Base-by-base conservation (phyloP, 208 protist species). In the Trypanosoma rangeli region DNA sequence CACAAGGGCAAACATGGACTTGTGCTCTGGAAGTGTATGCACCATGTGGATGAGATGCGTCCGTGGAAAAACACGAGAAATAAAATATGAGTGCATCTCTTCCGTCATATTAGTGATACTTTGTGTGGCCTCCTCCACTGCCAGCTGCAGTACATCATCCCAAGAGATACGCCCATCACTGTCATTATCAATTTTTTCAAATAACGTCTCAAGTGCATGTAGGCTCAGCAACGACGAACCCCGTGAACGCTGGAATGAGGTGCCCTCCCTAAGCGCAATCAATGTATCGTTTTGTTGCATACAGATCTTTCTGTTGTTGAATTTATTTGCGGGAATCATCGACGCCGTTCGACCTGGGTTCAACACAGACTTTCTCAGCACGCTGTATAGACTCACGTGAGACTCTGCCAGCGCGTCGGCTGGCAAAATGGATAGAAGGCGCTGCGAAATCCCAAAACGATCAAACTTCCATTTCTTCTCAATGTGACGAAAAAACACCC, bases 121-220 rank as follows among this genome's bases (percentile, higher is more conserved):
- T 39, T 68, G 64, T 20, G 57, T 66, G 0, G 84, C 78, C 50
- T 87, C 82, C 20, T 81, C 74, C 5, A 92, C 76, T 3, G 83
- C 64, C 65, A 85, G 79, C 57, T 82, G 72, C 33, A 89, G 48
- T 5, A 92, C 5, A 52, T 89, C 73, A 48, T 84, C 80, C 86
- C 86, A 92, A 12, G 80, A 83, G 31, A 92, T 64, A n/a, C 76
- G 48, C 31, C 76, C 78, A 44, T 80, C 64, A 62, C 82, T 84
- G 57, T 75, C 52, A 24, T 68, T 44, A 61, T 92, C 77, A 33
- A 92, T 68, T 24, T 71, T 68, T 54, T 76, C 79, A 63, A 89
- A 92, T 18, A 91, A 74, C 5, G 55, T 68, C 49, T 88, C 79
- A 28, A 88, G 24, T 9, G 62, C 58, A 33, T 83, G 74, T 9